These are phyloP conservation scores for Stachybotrys echinatus DNA, from an alignment of 2,329 filamentous ascomycete genomes.

Conservation along the genomic window DNA sequence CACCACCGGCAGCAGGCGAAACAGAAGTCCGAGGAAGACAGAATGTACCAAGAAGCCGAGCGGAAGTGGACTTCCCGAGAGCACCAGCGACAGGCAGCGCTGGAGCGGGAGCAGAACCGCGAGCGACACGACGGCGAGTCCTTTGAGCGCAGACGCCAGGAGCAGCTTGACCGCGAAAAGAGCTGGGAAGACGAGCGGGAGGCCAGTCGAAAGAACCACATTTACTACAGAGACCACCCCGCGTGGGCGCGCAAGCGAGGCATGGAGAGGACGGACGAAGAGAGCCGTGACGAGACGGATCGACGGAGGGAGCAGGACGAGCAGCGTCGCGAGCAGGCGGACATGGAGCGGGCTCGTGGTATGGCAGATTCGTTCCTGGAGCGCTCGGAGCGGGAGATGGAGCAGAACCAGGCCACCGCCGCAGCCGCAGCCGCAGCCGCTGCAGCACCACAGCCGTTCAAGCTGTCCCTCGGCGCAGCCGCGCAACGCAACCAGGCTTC, in stretches of 20 bases:
- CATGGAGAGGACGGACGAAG: slow-evolving; percentile 67
- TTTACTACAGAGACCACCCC: slow-evolving; percentile 84
- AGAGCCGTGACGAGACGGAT: slow-evolving; percentile 75
- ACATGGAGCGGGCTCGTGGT: slow-evolving; percentile 72
- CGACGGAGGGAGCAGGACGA: slow-evolving; percentile 74
- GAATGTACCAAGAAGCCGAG: slow-evolving; percentile 78
- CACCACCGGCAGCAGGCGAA: slow-evolving; percentile 67
- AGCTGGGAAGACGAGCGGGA: slow-evolving; percentile 95
- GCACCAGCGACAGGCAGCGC: slow-evolving; percentile 72
- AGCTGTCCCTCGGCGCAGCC: slow-evolving; percentile 84
- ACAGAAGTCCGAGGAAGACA: slow-evolving; percentile 70
- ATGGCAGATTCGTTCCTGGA: slow-evolving; percentile 91
- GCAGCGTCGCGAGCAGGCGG: slow-evolving; percentile 59
- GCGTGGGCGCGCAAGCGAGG: slow-evolving; percentile 80
- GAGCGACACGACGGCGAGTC: slow-evolving; percentile 70
- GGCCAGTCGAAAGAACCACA: slow-evolving; percentile 61
- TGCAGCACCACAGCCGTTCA: slow-evolving; percentile 72
- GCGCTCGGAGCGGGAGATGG: slow-evolving; percentile 73
- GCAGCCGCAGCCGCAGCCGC: slow-evolving; percentile 16
- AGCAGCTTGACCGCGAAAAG: slow-evolving; percentile 56
- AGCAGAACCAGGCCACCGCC: slow-evolving; percentile 31
- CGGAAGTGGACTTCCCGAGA: slow-evolving; percentile 89
- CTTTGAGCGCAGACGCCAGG: slow-evolving; percentile 60
- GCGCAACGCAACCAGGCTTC: slow-evolving; percentile 66
- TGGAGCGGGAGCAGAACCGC: slow-evolving; percentile 78